Evolutionary conservation across 371 early-diverging fungal genomes (phyloP), one percentile per base, ranked within the genome.

Genomic region (Umbelopsis sp.): DNA sequence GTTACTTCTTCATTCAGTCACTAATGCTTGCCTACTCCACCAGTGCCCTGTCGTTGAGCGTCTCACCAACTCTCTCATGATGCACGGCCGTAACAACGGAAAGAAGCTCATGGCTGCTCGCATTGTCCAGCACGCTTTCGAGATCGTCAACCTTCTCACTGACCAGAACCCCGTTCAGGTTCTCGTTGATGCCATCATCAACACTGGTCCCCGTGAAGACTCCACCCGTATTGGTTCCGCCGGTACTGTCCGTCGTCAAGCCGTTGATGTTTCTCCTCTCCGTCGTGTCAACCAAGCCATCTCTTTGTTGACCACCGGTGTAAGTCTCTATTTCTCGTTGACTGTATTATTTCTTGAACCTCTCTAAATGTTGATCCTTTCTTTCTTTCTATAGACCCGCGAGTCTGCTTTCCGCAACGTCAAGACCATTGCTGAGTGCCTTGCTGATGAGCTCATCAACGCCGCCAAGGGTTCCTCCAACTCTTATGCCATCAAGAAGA

Each of bases 81-180:
- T 99, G 96, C 96, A 98, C 91, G 99, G 99, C 76, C 98, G 99
- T 84, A 99, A 99, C 96, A 99, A 97, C 92, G 99, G 99, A 77
- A 99, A 99, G 94, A 99, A 99, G 92, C 88, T 97, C 74, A 93
- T 99, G 94, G 98, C 99, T 78, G 94, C 94, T 74, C 97, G 98
- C 79, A 97, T 98, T 78, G 94, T 99, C 81, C 96, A 98, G 91
- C 97, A 99, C 89, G 96, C 99, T 70, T 99, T 99, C 82, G 96
- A 98, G 85, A 99, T 99, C 89, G 95, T 99, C 83, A 85, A 99
- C 93, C 89, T 96, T 77, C 91, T 98, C 84, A 98, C 99, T 78
- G 98, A 98, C 83, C 90, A 91, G 83, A 99, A 99, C 94, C 99
- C 99, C 74, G 89, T 99, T 79, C 99, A 99, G 89, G 90, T 98